Evolutionary conservation across 345 rosid genomes (phyloP), one percentile per base, ranked within the genome.

Genomic region (Sonneratia caseolaris): DNA sequence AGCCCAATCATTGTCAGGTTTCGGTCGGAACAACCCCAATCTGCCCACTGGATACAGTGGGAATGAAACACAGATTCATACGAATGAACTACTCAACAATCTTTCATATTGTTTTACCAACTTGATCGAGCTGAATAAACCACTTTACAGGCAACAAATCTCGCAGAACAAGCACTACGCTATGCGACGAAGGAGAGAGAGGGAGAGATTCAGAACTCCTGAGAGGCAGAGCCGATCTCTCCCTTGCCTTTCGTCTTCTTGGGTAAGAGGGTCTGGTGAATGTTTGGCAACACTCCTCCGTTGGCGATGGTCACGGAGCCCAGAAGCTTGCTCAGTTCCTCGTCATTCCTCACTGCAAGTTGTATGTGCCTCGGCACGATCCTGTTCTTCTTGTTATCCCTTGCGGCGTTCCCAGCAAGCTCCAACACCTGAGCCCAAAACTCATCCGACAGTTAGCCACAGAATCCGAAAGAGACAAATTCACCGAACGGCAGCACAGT

Each of bases 341-440:
- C 96, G 40, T 89, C 91, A 10, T 88, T 88, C 79, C 96, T 86
- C 77, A 88, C 92, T 0, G 92, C 96, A 3, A 88, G 81, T 70
- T 89, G 96, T 32, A 89, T 89, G 73, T 89, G 96, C 76, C 92
- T 81, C 0, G 96, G 92, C 16, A 85, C 91, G 1, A 89, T 88
- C 0, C 92, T 76, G 32, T 85, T 90, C 84, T 86, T 90, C 82
- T 88, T 86, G 79, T 90, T 90, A 56, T 88, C 96, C 67, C 96
- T 83, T 0, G 92, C 96, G 0, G 96, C 96, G 74, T 90, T 90
- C 14, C 96, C 92, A 68, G 92, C 92, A 53, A 87, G 86, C 76
- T 89, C 96, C 72, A 89, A 64, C 24, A 89, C 90, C 92, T 87
- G 43, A 37, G 64, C 13, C 64, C 64, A 57, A 11, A 22, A 7